phyloP scores from a whole-genome alignment of 1,139 yeast species.

The Scheffersomyces parashehatae region DNA sequence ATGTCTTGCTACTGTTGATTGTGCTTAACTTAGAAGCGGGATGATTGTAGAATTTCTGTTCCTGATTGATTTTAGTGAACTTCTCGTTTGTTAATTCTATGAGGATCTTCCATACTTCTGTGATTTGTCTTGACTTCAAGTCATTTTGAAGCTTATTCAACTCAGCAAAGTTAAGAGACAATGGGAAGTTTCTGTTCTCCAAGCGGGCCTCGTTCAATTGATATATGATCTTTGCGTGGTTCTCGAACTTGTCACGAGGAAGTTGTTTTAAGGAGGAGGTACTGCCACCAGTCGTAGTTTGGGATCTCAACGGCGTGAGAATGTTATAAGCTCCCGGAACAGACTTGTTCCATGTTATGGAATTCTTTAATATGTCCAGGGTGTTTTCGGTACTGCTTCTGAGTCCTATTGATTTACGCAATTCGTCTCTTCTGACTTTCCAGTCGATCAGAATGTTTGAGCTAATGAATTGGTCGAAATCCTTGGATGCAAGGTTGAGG shows the following conservation, averaged over 20 bases:
- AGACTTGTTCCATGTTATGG: constrained; percentile 40
- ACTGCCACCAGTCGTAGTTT: constrained; percentile 8
- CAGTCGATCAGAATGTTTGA: constrained; percentile 80
- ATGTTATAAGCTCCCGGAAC: constrained; percentile 35
- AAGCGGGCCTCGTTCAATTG: constrained; percentile 71
- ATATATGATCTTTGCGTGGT: constrained; percentile 70
- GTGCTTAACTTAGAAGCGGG: constrained; percentile 38
- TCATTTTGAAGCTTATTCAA: constrained; percentile 52
- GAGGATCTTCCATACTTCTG: constrained; percentile 65
- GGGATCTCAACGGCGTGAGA: constrained; percentile 31
- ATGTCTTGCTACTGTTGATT: constrained; percentile 56
- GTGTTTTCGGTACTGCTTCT: constrained; percentile 16
- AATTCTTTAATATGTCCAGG: constrained; percentile 17
- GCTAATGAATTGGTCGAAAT: constrained; percentile 76
- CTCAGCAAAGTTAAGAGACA: constrained; percentile 55
- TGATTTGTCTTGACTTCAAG: constrained; percentile 60
- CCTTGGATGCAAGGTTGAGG: constrained; percentile 70
- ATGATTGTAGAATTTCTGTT: constrained; percentile 41
- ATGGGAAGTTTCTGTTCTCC: constrained; percentile 46
- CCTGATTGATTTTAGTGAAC: constrained; percentile 37
- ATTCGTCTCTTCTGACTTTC: constrained; percentile 72
- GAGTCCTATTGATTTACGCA: constrained; percentile 66
- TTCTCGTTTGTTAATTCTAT: constrained; percentile 43
- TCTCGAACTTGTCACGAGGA: constrained; percentile 64
- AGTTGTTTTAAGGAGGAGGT: constrained; percentile 31